Evolutionary conservation across 495 filamentous ascomycete genomes (phyloP).

Genomic region (Sporormia fimetaria): DNA sequence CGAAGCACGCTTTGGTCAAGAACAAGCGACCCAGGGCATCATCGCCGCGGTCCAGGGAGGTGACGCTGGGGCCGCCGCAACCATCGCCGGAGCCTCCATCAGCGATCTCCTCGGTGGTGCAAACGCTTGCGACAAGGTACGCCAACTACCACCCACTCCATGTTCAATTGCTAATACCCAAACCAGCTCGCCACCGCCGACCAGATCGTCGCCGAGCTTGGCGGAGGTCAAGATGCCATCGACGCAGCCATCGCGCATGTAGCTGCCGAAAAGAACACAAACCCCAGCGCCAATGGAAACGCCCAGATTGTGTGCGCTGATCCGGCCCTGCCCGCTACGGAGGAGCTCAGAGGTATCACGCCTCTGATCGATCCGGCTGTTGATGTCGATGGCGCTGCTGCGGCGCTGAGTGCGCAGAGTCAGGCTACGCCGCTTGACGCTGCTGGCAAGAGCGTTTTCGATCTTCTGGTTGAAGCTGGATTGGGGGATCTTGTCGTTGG

Average conservation of each 20-base stretch:
- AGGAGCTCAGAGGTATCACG: conserved; percentile 47
- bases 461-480: conserved; percentile 43
- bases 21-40: conserved; percentile 36
- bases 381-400: conserved; percentile 40
- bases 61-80: conserved; percentile 41
- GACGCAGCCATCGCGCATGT: conserved; percentile 47
- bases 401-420: conserved; percentile 42
- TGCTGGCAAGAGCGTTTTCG: conserved; percentile 43
- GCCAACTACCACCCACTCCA: background rate
- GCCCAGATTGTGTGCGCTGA: conserved; percentile 48
- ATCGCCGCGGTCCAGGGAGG: conserved; percentile 41
- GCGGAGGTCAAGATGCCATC: conserved; percentile 41
- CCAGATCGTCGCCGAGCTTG: conserved; percentile 45
- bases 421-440: conserved; percentile 42
- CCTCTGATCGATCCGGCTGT: conserved; percentile 50
- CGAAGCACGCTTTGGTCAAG: conserved; percentile 44
- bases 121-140: conserved; percentile 46
- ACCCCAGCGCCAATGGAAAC: conserved; percentile 43
- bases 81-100: conserved; percentile 42
- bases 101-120: conserved; percentile 45
- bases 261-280: conserved; percentile 58
- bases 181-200: conserved; percentile 46
- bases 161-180: background rate
- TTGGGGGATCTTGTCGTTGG: conserved; percentile 42
- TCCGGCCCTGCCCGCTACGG: conserved; percentile 43